Evolutionary conservation across 2,329 filamentous ascomycete species (phyloP).

Genomic region (Sarocladium oryzae): DNA sequence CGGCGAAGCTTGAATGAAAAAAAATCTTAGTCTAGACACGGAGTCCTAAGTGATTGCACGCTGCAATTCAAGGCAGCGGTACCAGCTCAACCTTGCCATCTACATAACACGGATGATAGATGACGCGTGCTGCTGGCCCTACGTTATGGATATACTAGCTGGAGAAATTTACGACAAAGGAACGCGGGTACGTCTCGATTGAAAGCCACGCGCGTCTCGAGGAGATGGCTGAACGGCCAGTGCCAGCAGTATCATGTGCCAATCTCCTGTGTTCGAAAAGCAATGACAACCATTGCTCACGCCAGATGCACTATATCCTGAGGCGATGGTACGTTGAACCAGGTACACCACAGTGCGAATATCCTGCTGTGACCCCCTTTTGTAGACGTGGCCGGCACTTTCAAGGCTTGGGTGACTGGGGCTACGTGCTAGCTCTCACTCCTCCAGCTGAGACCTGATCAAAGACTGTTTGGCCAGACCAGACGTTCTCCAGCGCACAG

Average conservation of each 20-base stretch:
- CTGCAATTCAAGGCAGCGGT: no score
- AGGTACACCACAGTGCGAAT: slow-evolving; percentile 1
- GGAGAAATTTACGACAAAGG: no score
- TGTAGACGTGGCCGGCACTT: background rate
- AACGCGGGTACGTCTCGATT: background rate
- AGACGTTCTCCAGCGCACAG: background rate
- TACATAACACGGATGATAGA: no score
- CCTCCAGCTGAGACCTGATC: background rate
- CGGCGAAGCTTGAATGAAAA: background rate
- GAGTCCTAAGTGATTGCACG: no score
- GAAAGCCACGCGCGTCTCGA: background rate
- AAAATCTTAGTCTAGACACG: background rate
- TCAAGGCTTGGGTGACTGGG: background rate
- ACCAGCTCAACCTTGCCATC: no score
- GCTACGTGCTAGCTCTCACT: background rate
- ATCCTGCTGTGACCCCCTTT: background rate
- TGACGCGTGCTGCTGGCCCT: no score
- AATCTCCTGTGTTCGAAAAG: background rate
- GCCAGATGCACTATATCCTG: background rate
- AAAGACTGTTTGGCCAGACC: background rate
- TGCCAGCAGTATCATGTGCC: background rate
- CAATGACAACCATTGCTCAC: slow-evolving; percentile 1
- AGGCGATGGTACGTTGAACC: background rate
- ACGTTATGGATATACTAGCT: no score
- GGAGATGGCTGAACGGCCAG: background rate